Evolutionary conservation across 192 early-diverging fungal species (phyloP), one percentile per base, ranked within the genome.

Genomic region (Lunasporangiospora selenospora): DNA sequence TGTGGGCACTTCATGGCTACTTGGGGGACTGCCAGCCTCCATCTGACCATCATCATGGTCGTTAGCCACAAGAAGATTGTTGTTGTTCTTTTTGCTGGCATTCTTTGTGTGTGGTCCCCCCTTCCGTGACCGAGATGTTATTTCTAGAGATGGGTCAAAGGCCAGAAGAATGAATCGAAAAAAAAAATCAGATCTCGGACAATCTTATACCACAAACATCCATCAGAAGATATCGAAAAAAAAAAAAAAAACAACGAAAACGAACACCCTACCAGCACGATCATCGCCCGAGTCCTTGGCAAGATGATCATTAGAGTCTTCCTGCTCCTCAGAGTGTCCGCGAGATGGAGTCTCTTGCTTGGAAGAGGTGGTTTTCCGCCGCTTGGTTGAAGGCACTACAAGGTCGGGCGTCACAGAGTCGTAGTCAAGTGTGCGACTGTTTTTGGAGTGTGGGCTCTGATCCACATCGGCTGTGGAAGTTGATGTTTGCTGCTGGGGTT

Each of bases 301-400:
- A 3, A 23, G 24, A 12, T 43, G 34, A 3, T 55, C 44, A 4
- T 55, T 53, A 10, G 26, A 23, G 11, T 64, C 51, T 23, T 45
- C 62, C 11, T 18, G n/a, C 34, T 21, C 26, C 4, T 8, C 26
- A 30, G 59, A 43, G 16, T 52, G 38, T 19, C 48, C 31, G 11
- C 24, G 48, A 0, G 31, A 33, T 19, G 39, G 21, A 26, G 43
- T 43, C 12, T 62, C 48, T 9, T 44, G 49, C 21, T 32, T 62
- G 37, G 29, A 30, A 16, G n/a, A n/a, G n/a, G 8, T 50, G 5
- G 44, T 62, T 19, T 62, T 62, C 30, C 59, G 50, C 19, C 59
- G 31, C 48, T 62, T 62, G 8, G 29, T 62, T 8, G 59, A 40
- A 15, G 59, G 49, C 4, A 13, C 48, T 9, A 15, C 26, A 43